phyloP scores from a whole-genome alignment of 1,284 basidiomycete species.

The Taiwanofungus camphoratus region DNA sequence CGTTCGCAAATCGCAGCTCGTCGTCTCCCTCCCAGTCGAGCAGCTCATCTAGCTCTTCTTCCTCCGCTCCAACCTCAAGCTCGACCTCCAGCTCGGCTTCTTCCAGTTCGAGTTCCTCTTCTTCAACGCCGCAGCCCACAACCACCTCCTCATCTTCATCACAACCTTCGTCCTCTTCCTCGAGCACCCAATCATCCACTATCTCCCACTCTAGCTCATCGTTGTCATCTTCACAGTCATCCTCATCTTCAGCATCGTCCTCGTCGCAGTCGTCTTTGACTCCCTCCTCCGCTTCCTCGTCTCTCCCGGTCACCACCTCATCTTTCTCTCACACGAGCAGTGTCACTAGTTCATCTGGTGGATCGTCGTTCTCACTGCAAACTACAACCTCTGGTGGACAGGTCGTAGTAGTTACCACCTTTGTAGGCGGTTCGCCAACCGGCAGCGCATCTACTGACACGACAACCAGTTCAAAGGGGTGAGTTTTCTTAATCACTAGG shows the following conservation, averaged over 20 bases:
- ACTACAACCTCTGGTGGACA: too few species aligned
- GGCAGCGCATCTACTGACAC: too few species aligned
- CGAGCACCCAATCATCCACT: slow-evolving; percentile 2
- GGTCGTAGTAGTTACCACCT: too few species aligned
- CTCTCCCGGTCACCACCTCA: slow-evolving; percentile 4
- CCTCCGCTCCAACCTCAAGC: slow-evolving; percentile 8
- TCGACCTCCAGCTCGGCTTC: slow-evolving; percentile 7
- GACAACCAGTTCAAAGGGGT: too few species aligned
- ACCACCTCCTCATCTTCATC: slow-evolving; percentile 3
- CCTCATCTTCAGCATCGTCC: slow-evolving; percentile 6
- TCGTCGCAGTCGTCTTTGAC: slow-evolving; percentile 13
- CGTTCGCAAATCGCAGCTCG: not conserved
- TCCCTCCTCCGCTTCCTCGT: slow-evolving; percentile 6
- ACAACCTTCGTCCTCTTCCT: slow-evolving; percentile 12
- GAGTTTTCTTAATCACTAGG: too few species aligned
- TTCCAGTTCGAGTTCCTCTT: slow-evolving; percentile 8
- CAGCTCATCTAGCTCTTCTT: not conserved
- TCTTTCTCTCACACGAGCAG: too few species aligned
- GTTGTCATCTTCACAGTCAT: slow-evolving; percentile 6
- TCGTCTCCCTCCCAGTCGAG: not conserved
- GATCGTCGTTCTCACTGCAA: too few species aligned
- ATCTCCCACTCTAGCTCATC: slow-evolving; percentile 3
- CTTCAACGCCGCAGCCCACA: too few species aligned
- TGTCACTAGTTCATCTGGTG: too few species aligned
- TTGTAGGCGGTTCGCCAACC: too few species aligned